Evolutionary conservation across 1,284 basidiomycete genomes (phyloP), one percentile per base, ranked within the genome.

Genomic region (Ganoderma lucidum): DNA sequence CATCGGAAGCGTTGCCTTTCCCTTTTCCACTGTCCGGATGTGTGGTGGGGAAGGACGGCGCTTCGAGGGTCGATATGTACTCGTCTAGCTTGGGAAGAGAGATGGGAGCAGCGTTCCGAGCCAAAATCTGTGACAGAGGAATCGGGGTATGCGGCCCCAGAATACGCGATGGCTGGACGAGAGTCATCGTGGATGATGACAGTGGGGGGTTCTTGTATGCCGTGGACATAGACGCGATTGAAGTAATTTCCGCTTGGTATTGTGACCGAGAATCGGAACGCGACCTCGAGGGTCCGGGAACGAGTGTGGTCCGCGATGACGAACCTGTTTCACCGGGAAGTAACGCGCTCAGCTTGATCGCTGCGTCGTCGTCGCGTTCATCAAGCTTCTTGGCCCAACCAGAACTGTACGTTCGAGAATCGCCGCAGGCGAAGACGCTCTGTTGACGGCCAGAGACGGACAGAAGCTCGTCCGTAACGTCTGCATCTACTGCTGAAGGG

Each of bases 21-120:
- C 66, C 73, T 39, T 69, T 86, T 81, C 60, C 77, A 64, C 67
- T 17, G 6, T 12, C 23, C 45, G 4, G 32, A n/a, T 62, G 30
- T 64, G n/a, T 68, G 32, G 32, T 62, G 14, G 80, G 75, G 68
- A 85, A 83, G 8, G 75, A 66, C 0, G 88, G 86, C 14, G 81
- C 76, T 6, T 83, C 81, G 19, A 91, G 72, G 17, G 80, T 79
- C 3, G 87, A 81, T 14, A 93, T 81, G 74, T 88, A 85, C 14
- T 83, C 75, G 78, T 93, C 90, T 51, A 93, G 83, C 63, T 83
- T 81, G 3, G 90, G 90, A 14, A 93, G 83, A 70, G 83, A 83
- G 28, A 92, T 77, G 3, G 88, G 85, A 9, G 85, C 81, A 5
- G 90, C 88, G 73, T 83, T 77, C 41, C 88, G 83, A 65, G 87